Conservation (phyloP, 2,329 filamentous ascomycete genomes). For the Thelonectria blattea region DNA sequence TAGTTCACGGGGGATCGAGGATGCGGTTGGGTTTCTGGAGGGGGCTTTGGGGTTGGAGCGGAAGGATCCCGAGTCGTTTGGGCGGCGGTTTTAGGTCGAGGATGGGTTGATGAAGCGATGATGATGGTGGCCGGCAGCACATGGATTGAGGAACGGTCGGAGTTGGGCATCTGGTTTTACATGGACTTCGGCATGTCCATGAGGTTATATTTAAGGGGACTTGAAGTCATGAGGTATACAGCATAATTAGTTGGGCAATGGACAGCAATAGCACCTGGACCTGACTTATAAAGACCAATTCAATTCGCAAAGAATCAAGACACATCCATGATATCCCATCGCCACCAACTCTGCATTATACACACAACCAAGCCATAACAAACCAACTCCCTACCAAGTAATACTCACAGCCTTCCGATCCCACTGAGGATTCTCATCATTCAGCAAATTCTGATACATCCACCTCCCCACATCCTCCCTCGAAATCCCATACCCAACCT, state of each 20-base stretch:
- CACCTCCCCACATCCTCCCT: conserved; percentile 51
- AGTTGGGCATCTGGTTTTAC: not conserved
- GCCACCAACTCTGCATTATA: not conserved
- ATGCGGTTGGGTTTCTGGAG: conserved; percentile 45
- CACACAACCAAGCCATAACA: not conserved
- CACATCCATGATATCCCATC: not conserved
- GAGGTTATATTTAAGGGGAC: not conserved
- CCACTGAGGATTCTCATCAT: conserved; percentile 24
- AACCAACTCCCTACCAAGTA: conserved; percentile 33
- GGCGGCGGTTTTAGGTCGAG: not conserved
- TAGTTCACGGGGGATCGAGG: conserved; percentile 50
- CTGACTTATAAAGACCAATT: not conserved
- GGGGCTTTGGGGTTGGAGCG: conserved; percentile 1
- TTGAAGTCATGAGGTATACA: not conserved
- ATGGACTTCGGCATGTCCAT: not conserved
- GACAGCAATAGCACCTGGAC: no score
- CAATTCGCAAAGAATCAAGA: not conserved
- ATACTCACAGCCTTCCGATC: conserved; percentile 40
- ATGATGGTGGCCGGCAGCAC: not conserved
- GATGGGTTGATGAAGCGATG: not conserved
- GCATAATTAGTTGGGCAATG: not conserved
- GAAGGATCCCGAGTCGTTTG: not conserved
- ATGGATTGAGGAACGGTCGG: not conserved
- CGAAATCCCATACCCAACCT: conserved; percentile 50
- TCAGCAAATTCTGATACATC: conserved; percentile 47